Percentiles rank a stretch among this genome's conserved stretches.
Conservation (phyloP, 2,329 filamentous ascomycete species). For the Ophiocordyceps sinensis region DNA sequence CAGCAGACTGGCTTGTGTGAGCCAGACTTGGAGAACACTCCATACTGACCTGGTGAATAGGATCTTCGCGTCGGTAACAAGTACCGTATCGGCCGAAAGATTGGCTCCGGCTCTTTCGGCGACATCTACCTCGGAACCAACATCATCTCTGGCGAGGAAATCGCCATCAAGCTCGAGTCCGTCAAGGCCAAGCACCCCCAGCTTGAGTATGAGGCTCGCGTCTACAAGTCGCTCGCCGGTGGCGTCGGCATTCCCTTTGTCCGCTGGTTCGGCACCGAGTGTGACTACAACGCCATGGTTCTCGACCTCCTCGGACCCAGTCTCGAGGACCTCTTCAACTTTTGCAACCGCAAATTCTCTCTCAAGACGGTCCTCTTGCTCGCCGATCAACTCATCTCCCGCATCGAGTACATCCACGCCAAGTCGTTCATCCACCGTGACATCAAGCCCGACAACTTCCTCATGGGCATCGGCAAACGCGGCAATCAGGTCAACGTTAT, state of each 20-base stretch:
- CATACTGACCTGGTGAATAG: conserved; percentile 30
- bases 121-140: conserved; percentile 99
- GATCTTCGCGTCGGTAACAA: conserved; percentile 99
- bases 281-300: conserved; percentile 99
- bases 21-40: not conserved
- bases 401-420: conserved; percentile 99
- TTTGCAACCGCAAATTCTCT: conserved; percentile 99
- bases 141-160: conserved; percentile 98
- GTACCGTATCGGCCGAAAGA: conserved; percentile 98
- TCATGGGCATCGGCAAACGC: conserved; percentile 98
- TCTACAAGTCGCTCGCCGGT: conserved; percentile 80
- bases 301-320: conserved; percentile 90
- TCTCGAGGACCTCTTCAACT: conserved; percentile 98
- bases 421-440: conserved; percentile 99
- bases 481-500: conserved; percentile 99
- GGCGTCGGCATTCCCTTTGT: conserved; percentile 98
- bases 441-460: conserved; percentile 99
- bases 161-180: conserved; percentile 98
- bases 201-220: conserved; percentile 94
- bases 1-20: not conserved
- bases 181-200: conserved; percentile 99
- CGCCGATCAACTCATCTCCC: conserved; percentile 95
- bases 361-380: conserved; percentile 94
- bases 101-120: conserved; percentile 93
- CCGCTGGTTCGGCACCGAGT: conserved; percentile 98